Evolutionary conservation across 2,329 filamentous ascomycete species (phyloP).

Genomic region (Trichocomaceae sp.): DNA sequence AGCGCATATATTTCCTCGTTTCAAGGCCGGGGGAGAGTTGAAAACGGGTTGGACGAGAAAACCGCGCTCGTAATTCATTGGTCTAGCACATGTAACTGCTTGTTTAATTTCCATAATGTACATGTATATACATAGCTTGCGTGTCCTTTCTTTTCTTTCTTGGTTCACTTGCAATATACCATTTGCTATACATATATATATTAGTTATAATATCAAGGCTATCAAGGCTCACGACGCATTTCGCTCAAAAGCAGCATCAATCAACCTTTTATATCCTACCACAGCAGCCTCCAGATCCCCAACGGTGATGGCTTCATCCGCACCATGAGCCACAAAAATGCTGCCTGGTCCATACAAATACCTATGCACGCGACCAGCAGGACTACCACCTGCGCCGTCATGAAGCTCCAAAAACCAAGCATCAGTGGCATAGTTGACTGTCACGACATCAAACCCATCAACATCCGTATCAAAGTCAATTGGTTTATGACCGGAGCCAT

Average conservation of each 20-base stretch:
- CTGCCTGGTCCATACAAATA: constrained; percentile 59
- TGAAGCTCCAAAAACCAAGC: constrained; percentile 68
- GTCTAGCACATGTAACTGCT: not conserved
- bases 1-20: constrained; percentile 81
- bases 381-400: constrained; percentile 44
- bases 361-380: constrained; percentile 34
- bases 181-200: not conserved
- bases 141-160: not conserved
- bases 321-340: constrained; percentile 82
- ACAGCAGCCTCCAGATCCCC: constrained; percentile 71
- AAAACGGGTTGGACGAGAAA: constrained; percentile 37
- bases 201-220: not conserved
- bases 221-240: not conserved
- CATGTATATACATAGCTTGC: not conserved
- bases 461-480: constrained; percentile 75
- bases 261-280: constrained; percentile 67
- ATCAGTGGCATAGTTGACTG: constrained; percentile 91
- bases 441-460: constrained; percentile 75
- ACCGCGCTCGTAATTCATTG: constrained; percentile 10
- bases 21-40: constrained; percentile 58
- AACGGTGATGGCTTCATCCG: constrained; percentile 71
- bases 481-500: constrained; percentile 60
- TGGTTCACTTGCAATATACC: not conserved
- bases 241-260: constrained; percentile 33
- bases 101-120: not conserved